A percentile compares a stretch with the other conserved stretches of the same genome.
Evolutionary conservation across 345 rosid species (phyloP).

Genomic region (Nasturtium officinale): DNA sequence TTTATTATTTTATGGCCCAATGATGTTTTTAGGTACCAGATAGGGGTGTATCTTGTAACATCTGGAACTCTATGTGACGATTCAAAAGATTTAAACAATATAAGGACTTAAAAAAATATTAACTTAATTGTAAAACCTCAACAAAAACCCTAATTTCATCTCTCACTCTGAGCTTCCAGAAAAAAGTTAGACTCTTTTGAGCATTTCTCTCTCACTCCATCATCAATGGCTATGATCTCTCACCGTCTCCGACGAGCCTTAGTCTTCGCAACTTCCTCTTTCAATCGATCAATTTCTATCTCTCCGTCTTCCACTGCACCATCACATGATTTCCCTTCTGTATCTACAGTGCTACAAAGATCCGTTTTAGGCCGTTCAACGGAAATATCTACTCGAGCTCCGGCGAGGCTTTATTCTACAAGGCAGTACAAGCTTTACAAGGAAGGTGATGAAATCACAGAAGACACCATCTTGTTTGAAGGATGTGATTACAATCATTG

Average conservation of each 20-base stretch:
- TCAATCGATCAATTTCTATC: constrained; percentile 42
- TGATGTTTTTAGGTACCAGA: not conserved
- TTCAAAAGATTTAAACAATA: not conserved
- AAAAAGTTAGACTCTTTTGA: not conserved
- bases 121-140: constrained; percentile 14
- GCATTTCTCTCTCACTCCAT: constrained; percentile 6
- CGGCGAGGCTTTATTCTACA: constrained; percentile 39
- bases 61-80: not conserved
- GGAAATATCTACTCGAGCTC: constrained; percentile 27
- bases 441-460: constrained; percentile 75
- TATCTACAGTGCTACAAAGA: not conserved
- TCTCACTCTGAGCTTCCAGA: constrained; percentile 27
- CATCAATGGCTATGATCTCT: constrained; percentile 49
- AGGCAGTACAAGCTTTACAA: constrained; percentile 50
- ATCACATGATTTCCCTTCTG: not conserved
- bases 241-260: constrained; percentile 68
- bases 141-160: constrained; percentile 34
- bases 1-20: not conserved
- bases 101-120: not conserved
- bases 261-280: constrained; percentile 30
- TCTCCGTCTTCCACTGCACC: constrained; percentile 33
- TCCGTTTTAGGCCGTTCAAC: constrained; percentile 40
- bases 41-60: not conserved
- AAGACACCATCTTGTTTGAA: constrained; percentile 71
- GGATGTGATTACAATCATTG: constrained; percentile 93